Evolutionary conservation across 2,329 filamentous ascomycete species (phyloP).

Genomic region (Pestalotiopsis sp.): DNA sequence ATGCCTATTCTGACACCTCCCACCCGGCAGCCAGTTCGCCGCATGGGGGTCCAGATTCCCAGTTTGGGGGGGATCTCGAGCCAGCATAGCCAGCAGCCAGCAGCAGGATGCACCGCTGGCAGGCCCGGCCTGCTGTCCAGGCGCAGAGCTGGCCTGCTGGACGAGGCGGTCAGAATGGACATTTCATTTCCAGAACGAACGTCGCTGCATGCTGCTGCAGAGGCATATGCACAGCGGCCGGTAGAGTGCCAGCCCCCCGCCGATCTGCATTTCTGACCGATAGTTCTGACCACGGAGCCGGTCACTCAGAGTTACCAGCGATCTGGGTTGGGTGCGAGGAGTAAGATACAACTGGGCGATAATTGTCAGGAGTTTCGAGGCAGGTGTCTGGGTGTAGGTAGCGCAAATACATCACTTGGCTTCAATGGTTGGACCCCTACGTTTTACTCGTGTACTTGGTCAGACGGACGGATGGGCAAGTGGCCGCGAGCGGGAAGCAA

Average conservation of each 20-base stretch:
- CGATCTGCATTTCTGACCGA: not conserved
- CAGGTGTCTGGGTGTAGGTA: not conserved
- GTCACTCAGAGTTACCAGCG: not conserved
- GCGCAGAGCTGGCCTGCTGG: not conserved
- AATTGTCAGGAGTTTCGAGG: not conserved
- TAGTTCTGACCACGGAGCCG: not conserved
- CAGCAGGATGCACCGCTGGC: not conserved
- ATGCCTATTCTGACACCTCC: not conserved
- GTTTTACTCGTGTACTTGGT: not conserved
- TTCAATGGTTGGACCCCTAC: not conserved
- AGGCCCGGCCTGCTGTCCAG: not conserved
- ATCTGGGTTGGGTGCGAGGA: not conserved
- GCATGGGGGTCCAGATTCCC: not conserved
- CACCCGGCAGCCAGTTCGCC: not conserved
- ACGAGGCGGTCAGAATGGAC: not conserved
- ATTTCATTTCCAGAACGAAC: constrained; percentile 3
- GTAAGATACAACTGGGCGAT: not conserved
- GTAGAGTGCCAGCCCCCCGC: not conserved
- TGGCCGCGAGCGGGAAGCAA: not conserved
- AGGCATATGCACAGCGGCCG: not conserved
- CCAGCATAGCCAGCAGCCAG: not conserved
- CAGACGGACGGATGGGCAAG: constrained; percentile 3
- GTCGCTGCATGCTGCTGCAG: not conserved
- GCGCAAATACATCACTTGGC: not conserved
- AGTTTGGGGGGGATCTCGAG: not conserved